Percentiles rank a stretch among this genome's conserved stretches.
phyloP scores from a whole-genome alignment of 73 alveolate genomes.

The Uronychia setigera region DNA sequence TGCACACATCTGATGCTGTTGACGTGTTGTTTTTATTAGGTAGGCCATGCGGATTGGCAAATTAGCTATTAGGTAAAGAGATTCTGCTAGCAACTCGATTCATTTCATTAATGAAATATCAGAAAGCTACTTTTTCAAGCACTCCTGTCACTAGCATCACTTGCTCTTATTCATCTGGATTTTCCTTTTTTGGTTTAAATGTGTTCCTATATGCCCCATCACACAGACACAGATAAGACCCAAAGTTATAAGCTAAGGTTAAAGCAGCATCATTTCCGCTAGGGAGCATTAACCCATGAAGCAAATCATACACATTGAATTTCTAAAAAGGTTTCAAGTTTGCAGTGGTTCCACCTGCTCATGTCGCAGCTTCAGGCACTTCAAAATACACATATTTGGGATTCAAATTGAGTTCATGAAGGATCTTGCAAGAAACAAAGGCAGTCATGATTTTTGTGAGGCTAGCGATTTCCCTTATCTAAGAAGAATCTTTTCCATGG shows the following conservation, averaged over 20 bases:
- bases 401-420: constrained; percentile 42
- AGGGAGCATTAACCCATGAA: constrained; percentile 81
- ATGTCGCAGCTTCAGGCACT: constrained; percentile 70
- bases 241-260: constrained; percentile 48
- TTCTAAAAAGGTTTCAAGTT: constrained; percentile 48
- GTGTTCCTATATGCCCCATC: background rate
- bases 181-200: background rate
- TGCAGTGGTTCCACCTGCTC: constrained; percentile 76
- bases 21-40: constrained; percentile 56
- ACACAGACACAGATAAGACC: constrained; percentile 31
- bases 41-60: constrained; percentile 80
- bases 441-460: constrained; percentile 81
- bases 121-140: constrained; percentile 18
- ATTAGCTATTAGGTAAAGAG: constrained; percentile 28
- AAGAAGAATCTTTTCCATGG: constrained; percentile 35
- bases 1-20: constrained; percentile 67
- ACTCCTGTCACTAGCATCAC: constrained; percentile 19
- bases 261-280: constrained; percentile 88
- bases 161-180: too few species aligned
- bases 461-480: constrained; percentile 75
- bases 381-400: constrained; percentile 48
- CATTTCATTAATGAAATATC: constrained; percentile 57
- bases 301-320: constrained; percentile 52
- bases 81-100: constrained; percentile 39
- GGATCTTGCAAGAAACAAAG: constrained; percentile 36